A percentile compares a stretch with the other conserved stretches of the same genome.
phyloP scores from a whole-genome alignment of 163 green algal genomes.

The Smithsoniella earleae region DNA sequence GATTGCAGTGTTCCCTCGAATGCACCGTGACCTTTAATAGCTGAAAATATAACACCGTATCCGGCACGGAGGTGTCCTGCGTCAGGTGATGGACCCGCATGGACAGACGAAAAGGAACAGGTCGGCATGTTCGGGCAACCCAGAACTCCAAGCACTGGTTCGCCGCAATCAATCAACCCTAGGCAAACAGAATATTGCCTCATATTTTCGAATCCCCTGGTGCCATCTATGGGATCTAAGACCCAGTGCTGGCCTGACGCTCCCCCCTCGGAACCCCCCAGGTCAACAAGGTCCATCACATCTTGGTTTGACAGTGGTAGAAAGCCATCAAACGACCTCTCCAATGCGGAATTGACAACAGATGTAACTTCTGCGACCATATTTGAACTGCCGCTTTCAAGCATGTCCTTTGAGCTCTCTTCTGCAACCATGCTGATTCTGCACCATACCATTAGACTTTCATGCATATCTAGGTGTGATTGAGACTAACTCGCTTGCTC shows the following conservation, averaged over 20 bases:
- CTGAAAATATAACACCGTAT: constrained; percentile 32
- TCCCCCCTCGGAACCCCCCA: constrained; percentile 62
- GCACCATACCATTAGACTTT: no score
- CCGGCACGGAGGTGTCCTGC: background rate
- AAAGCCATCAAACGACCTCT: background rate
- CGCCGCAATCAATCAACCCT: constrained; percentile 61
- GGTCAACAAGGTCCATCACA: constrained; percentile 67
- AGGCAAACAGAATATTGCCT: constrained; percentile 94
- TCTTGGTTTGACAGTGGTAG: constrained; percentile 44
- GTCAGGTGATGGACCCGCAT: constrained; percentile 5
- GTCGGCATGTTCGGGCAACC: constrained; percentile 93
- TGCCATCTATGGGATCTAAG: constrained; percentile 93
- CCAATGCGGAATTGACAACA: constrained; percentile 65
- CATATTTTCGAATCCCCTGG: constrained; percentile 83
- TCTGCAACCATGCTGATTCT: constrained; percentile 77
- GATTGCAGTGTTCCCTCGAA: constrained; percentile 30
- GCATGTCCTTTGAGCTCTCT: constrained; percentile 68
- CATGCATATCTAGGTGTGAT: no score
- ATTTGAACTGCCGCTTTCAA: constrained; percentile 30
- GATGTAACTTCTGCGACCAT: background rate
- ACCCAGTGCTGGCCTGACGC: constrained; percentile 80
- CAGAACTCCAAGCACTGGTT: constrained; percentile 55
- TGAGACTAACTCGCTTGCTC: no score
- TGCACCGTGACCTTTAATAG: constrained; percentile 29
- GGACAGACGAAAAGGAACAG: background rate